Conservation (phyloP, 2,329 filamentous ascomycete genomes). For the Ophiostoma perfectum region DNA sequence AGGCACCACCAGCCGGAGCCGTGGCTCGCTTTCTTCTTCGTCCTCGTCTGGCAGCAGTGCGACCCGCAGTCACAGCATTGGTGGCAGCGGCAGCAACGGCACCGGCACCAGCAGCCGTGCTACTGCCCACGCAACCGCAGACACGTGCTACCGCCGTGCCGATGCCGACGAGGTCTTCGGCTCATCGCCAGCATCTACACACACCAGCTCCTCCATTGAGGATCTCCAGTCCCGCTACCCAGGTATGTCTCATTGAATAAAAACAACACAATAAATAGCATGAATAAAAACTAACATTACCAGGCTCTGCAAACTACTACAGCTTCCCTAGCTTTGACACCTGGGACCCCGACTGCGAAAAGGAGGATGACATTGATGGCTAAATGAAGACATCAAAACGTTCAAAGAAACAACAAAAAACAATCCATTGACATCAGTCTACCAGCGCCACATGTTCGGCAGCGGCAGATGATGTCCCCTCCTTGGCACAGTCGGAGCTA, state of each 20-base stretch:
- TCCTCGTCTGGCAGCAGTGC: not conserved
- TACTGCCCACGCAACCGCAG: not conserved
- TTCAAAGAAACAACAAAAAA: not conserved
- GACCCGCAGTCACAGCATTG: not conserved
- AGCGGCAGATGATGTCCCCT: not conserved
- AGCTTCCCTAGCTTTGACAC: slow-evolving; percentile 70
- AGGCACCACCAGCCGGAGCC: slow-evolving; percentile 12
- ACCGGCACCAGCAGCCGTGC: not conserved
- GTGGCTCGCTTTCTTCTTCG: not conserved
- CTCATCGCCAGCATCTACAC: slow-evolving; percentile 28
- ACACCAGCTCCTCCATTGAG: slow-evolving; percentile 30
- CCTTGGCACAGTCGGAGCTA: not conserved
- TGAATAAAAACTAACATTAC: not conserved
- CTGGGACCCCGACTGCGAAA: slow-evolving; percentile 49
- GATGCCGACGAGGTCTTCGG: slow-evolving; percentile 37
- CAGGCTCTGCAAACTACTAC: slow-evolving; percentile 55
- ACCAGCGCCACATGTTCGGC: slow-evolving; percentile 6
- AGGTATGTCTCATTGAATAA: not conserved
- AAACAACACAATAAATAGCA: not conserved
- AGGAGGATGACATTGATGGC: slow-evolving; percentile 33
- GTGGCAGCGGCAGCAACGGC: not conserved
- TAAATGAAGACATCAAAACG: slow-evolving; percentile 13
- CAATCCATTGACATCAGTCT: not conserved
- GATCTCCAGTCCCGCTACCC: slow-evolving; percentile 28
- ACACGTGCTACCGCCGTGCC: slow-evolving; percentile 33